Base-by-base conservation (phyloP, 495 filamentous ascomycete species). In the Lasiosphaeris hirsuta region DNA sequence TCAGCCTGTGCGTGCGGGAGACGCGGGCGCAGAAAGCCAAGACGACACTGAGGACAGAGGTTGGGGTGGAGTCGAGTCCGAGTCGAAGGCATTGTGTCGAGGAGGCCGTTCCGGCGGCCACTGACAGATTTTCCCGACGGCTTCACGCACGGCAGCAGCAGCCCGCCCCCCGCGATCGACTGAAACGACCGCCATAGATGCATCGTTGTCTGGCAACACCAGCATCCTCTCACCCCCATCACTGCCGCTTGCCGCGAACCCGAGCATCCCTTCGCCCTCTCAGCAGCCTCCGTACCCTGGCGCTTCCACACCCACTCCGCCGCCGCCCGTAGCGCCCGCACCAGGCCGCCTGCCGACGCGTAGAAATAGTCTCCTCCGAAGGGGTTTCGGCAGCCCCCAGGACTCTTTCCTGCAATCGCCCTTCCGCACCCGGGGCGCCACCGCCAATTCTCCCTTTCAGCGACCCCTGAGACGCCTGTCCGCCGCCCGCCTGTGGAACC, bases 401-500 rank as follows among this genome's bases (percentile, higher is more conserved):
- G 65, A 72, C 54, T 64, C 58, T 44, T 65, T 71, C 52, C 62
- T 69, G 40, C 69, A 69, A 51, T 72, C 75, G 17, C 75, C 77
- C 51, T 78, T 83, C 56, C 77, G 75, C 57, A 77, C 65, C 63
- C 70, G 70, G 59, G 63, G 64, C 40, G 66, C 63, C 57, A 60
- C 62, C 43, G 57, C 55, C 10, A 30, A 30, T 30, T 30, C 44
- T 48, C 49, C 30, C 49, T 33, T 19, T 60, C 37, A 47, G 62
- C 66, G 63, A 38, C 69, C 67, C 36, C 65, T 72, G 17, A 70
- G 72, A 38, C 70, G 64, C 35, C 63, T 63, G 37, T 68, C 75
- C 7, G 71, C 80, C 17, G 74, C 79, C 38, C 78, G 84, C 17
- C 75, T 86, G 56, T 85, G 82, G 81, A 86, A 86, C 61, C 84